Evolutionary conservation across 1,139 yeast genomes (phyloP).

Genomic region (Eremothecium cymbalariae): DNA sequence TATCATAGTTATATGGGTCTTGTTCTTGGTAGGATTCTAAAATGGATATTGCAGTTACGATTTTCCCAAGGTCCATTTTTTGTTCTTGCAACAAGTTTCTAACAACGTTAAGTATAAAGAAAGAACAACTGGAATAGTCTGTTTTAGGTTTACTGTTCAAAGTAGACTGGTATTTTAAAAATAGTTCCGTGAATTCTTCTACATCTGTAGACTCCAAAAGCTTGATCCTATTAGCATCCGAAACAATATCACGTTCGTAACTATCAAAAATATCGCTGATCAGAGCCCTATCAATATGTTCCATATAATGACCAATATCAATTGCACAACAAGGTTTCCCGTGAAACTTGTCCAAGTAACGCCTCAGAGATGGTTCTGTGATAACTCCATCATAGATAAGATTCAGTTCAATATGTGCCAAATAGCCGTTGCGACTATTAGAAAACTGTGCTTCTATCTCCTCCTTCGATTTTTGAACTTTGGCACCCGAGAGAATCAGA

Average conservation of each 20-base stretch:
- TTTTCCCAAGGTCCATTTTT: slow-evolving; percentile 14
- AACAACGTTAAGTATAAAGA: slow-evolving; percentile 22
- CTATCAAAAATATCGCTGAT: slow-evolving; percentile 9
- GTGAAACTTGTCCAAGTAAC: slow-evolving; percentile 24
- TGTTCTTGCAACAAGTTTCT: slow-evolving; percentile 11
- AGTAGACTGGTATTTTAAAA: slow-evolving; percentile 15
- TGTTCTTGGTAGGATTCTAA: slow-evolving; percentile 26
- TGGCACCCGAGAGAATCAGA: slow-evolving; percentile 19
- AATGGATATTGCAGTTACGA: slow-evolving; percentile 20
- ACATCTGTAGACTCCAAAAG: slow-evolving; percentile 9
- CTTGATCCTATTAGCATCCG: slow-evolving; percentile 22
- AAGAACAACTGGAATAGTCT: slow-evolving; percentile 26
- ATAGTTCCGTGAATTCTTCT: slow-evolving; percentile 11
- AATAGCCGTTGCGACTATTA: slow-evolving; percentile 26
- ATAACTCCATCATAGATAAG: slow-evolving; percentile 13
- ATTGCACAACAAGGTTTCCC: slow-evolving; percentile 29
- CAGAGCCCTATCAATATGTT: slow-evolving; percentile 9
- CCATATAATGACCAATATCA: slow-evolving; percentile 20
- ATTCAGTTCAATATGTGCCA: slow-evolving; percentile 21
- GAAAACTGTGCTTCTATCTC: slow-evolving; percentile 21
- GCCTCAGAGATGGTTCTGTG: slow-evolving; percentile 14
- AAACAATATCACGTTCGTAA: slow-evolving; percentile 15
- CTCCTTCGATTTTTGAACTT: slow-evolving; percentile 12
- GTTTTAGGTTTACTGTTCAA: slow-evolving; percentile 22
- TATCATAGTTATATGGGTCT: slow-evolving; percentile 27